These are phyloP conservation scores for Camelina neglecta DNA, from an alignment of 345 rosid species.

Conservation along the genomic window DNA sequence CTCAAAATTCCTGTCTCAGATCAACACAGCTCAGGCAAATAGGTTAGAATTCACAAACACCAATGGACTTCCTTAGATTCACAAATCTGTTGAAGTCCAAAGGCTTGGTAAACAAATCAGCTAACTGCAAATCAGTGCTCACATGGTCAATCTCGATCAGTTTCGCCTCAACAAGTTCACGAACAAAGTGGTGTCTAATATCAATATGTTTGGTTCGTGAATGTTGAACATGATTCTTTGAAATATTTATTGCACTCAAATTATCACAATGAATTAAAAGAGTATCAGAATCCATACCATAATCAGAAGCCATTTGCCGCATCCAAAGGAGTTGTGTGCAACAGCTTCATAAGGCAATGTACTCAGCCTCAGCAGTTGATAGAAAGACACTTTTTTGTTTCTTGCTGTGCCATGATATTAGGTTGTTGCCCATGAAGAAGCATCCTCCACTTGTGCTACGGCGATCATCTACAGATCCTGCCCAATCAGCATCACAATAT, in stretches of 20 bases:
- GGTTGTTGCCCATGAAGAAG: neutral
- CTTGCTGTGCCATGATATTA: neutral
- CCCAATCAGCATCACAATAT: neutral
- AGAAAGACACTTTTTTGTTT: neutral
- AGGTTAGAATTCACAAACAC: too few relatives aligned
- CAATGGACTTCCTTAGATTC: too few relatives aligned
- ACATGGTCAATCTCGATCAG: neutral
- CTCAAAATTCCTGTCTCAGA: too few relatives aligned
- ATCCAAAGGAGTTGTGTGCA: neutral
- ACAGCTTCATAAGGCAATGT: neutral
- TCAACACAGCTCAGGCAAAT: too few relatives aligned
- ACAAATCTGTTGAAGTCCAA: too few relatives aligned
- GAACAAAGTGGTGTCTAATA: neutral
- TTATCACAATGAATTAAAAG: neutral
- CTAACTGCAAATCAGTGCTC: neutral
- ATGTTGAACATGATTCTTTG: neutral
- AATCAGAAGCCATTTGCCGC: neutral
- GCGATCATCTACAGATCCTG: neutral
- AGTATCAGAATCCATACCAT: neutral
- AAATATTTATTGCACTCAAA: neutral
- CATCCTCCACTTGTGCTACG: neutral
- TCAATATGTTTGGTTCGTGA: neutral
- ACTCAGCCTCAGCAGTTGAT: neutral
- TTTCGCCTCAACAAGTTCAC: slow-evolving; percentile 20
- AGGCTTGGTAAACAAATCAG: too few relatives aligned